Base-by-base conservation (phyloP, 345 rosid species). In the Atalantia buxifolia region DNA sequence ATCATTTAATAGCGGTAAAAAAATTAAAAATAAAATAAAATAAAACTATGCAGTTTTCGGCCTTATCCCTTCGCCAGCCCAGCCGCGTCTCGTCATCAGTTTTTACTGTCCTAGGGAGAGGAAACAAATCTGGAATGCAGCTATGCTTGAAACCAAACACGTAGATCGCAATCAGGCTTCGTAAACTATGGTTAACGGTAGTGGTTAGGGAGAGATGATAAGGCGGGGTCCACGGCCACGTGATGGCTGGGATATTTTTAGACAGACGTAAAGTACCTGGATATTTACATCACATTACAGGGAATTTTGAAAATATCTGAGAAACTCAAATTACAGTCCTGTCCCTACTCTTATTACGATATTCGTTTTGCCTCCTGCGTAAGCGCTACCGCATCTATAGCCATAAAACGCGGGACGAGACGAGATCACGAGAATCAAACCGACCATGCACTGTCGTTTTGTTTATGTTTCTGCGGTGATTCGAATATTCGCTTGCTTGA, bases 161-260 rank as follows among this genome's bases (percentile, higher is more conserved):
- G 27, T 19, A 2, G 36, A 3, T 18, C 1, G 1, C 30, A 67
- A 13, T 10, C 70, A 5, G 9, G 28, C 38, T 7, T 6, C 25
- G 62, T 1, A 18, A 71, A 74, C 77, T 16, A 55, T 5, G 27
- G 69, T 74, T 62, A 62, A 62, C 24, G 28, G 28, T 19, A 18
- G 42, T 21, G 31, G 71, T 75, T 10, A 45, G 62, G 1, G 28
- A 62, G 4, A 5, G 3, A 21, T 63, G 8, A 22, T 75, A 2
- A 27, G 21, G 21, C 10, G 61, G 78, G 78, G 45, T 24, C 78
- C 78, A 75, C 28, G 2, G 1, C 24, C 70, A 28, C 78, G 61
- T 64, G 78, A 4, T 6, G 57, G 56, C 25, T 36, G 48, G 35
- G 19, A 55, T 72, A 53, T 68, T 40, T 56, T 38, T 60, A 16